Percentiles rank a stretch among this genome's conserved stretches.
These are phyloP conservation scores for Myxozyma geophila DNA, from an alignment of 805 yeast genomes.

Conservation along the genomic window DNA sequence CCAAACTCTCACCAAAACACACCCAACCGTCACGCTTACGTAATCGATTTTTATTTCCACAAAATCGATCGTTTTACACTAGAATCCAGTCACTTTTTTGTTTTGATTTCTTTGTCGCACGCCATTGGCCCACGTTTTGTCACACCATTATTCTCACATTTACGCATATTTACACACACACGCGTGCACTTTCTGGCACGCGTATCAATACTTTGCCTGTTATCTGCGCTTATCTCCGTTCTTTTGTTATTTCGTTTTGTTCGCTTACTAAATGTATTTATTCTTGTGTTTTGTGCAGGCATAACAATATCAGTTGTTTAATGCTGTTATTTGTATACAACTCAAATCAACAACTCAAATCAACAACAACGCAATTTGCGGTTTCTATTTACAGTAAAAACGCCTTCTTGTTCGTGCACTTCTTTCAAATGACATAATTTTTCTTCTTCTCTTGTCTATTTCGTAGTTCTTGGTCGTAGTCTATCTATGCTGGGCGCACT, in stretches of 20 bases:
- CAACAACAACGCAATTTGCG: too few species aligned
- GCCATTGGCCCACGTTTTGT: constrained; percentile 8
- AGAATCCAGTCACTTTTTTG: constrained; percentile 3
- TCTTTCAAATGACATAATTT: too few species aligned
- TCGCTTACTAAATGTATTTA: too few species aligned
- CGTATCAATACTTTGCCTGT: not conserved
- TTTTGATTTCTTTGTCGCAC: constrained; percentile 6
- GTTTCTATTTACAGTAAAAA: too few species aligned
- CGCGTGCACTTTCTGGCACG: constrained; percentile 4
- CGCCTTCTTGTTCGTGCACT: too few species aligned
- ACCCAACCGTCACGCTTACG: constrained; percentile 37
- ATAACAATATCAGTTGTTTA: too few species aligned
- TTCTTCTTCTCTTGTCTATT: not conserved
- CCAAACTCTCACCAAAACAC: too few species aligned
- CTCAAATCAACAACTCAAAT: too few species aligned
- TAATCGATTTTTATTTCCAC: not conserved
- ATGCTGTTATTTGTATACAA: too few species aligned
- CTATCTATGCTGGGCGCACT: constrained; percentile 2
- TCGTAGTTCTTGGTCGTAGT: not conserved
- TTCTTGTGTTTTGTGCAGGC: too few species aligned
- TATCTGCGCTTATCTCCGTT: not conserved
- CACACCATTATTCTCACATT: constrained; percentile 1
- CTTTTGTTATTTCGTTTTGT: not conserved
- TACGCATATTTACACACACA: constrained; percentile 2
- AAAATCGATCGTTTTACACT: constrained; percentile 1